phyloP scores from a whole-genome alignment of 306 rosid species.

The Trifolium repens region DNA sequence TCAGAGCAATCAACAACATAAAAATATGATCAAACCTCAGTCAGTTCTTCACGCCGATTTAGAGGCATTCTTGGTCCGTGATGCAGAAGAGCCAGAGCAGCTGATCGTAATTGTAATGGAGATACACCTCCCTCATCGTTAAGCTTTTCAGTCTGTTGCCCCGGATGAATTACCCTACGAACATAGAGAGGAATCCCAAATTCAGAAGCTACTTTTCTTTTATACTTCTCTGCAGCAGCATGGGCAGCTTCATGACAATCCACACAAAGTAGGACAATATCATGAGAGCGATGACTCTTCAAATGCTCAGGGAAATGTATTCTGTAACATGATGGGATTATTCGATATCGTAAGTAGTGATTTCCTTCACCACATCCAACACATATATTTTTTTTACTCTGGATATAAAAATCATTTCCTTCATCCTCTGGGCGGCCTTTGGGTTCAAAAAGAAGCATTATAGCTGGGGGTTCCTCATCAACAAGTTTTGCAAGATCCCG shows the following conservation, averaged over 20 bases:
- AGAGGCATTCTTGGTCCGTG: slow-evolving; percentile 94
- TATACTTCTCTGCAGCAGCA: slow-evolving; percentile 95
- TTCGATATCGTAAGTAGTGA: slow-evolving; percentile 90
- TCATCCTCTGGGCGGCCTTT: slow-evolving; percentile 99
- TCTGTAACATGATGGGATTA: slow-evolving; percentile 97
- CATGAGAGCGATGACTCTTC: slow-evolving; percentile 98
- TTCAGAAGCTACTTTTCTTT: slow-evolving; percentile 77
- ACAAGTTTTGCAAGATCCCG: slow-evolving; percentile 82
- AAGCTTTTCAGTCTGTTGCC: slow-evolving; percentile 45
- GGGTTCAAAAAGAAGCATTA: slow-evolving; percentile 96
- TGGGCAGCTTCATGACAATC: slow-evolving; percentile 98
- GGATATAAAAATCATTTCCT: slow-evolving; percentile 91
- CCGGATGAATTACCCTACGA: slow-evolving; percentile 66
- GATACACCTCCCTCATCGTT: slow-evolving; percentile 80
- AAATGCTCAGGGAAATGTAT: slow-evolving; percentile 95
- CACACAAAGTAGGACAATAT: slow-evolving; percentile 94
- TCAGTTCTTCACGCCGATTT: slow-evolving; percentile 74
- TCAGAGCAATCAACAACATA: slow-evolving; percentile 26
- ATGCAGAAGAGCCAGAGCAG: slow-evolving; percentile 94
- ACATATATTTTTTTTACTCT: slow-evolving; percentile 91
- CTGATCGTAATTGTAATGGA: slow-evolving; percentile 84
- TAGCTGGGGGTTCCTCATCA: slow-evolving; percentile 85
- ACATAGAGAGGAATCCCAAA: slow-evolving; percentile 94
- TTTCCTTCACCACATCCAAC: slow-evolving; percentile 97
- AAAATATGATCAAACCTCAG: slow-evolving; percentile 57